Evolutionary conservation across 495 filamentous ascomycete species (phyloP).

Genomic region (Ascobolus immersus): DNA sequence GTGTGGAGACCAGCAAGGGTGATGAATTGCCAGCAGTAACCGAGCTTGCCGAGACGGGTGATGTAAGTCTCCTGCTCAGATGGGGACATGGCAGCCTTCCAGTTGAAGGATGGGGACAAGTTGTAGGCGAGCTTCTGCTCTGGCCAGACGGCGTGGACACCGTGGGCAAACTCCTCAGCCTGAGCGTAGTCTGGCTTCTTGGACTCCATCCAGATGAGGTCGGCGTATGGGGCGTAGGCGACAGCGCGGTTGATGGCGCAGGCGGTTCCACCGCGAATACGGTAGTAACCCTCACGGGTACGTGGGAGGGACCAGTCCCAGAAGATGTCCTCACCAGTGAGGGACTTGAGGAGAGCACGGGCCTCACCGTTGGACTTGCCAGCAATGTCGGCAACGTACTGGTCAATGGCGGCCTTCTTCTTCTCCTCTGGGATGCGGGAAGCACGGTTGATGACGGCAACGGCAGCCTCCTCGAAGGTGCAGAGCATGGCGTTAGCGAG

Average conservation of each 20-base stretch:
- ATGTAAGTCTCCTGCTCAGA: conserved; percentile 95
- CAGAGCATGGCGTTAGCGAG: conserved; percentile 56
- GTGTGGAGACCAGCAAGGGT: conserved; percentile 94
- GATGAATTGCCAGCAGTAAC: conserved; percentile 99
- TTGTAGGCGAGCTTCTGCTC: conserved; percentile 98
- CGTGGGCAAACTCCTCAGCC: conserved; percentile 80
- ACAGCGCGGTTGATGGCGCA: conserved; percentile 78
- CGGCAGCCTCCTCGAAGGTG: conserved; percentile 71
- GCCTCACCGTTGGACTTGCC: conserved; percentile 74
- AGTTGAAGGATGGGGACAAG: conserved; percentile 96
- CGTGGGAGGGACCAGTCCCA: conserved; percentile 85
- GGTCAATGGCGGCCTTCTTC: conserved; percentile 35
- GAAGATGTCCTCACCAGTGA: conserved; percentile 59
- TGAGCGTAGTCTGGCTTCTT: conserved; percentile 81
- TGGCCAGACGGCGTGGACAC: conserved; percentile 83
- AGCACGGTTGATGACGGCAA: conserved; percentile 52
- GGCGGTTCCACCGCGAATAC: conserved; percentile 70
- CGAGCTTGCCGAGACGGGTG: conserved; percentile 54
- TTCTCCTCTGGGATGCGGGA: conserved; percentile 28
- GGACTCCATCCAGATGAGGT: conserved; percentile 98
- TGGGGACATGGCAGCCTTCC: conserved; percentile 88
- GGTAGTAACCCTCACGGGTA: conserved; percentile 84
- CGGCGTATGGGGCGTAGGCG: conserved; percentile 80
- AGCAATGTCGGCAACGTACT: conserved; percentile 39
- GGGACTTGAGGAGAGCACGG: conserved; percentile 51